Evolutionary conservation across 192 early-diverging fungal species (phyloP), one percentile per base, ranked within the genome.

Genomic region (Diversispora eburnea): DNA sequence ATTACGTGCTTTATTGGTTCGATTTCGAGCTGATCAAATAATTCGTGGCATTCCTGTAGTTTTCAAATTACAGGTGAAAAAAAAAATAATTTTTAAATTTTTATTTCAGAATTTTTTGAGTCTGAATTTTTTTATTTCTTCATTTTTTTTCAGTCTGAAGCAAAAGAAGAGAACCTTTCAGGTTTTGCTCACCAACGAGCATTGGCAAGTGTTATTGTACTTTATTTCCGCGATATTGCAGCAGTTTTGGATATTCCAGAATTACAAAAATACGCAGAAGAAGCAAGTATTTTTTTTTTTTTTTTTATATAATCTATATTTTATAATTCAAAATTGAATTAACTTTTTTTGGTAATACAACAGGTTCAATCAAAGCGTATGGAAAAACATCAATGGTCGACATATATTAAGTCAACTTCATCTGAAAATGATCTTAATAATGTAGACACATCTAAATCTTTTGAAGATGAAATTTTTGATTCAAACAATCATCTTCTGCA

Each of bases 11-110:
- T 39, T 72, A 47, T 48, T 72, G 43, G 9, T 46, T 61, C 20
- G 58, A 10, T 72, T 72, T 48, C 43, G 47, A 15, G n/a, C 13
- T 49, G 70, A 72, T 22, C 70, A 72, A 86, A 55, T 86, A 80
- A 20, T 84, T 83, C 68, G 76, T 84, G 65, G 82, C 51, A 19
- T 58, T 56, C 39, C 62, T 13, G 75, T 87, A 84, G 33, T 86
- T 79, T 56, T 79, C 78, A 67, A 79, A 81, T 51, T 80, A 81
- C 20, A 87, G 81, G 20, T 78, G 33, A 20, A 69, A 72, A 41
- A 79, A 78, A 68, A 85, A 48, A 12, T 22, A 7, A 45, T 43
- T 10, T 8, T 9, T 65, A 13, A 45, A 54, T 54, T 13, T 17
- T 17, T 54, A 4, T 17, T 54, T 1, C n/a, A 54, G 12, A 9